Evolutionary conservation across 805 yeast genomes (phyloP), one percentile per base, ranked within the genome.

Genomic region (Tetrapisispora iriomotensis): DNA sequence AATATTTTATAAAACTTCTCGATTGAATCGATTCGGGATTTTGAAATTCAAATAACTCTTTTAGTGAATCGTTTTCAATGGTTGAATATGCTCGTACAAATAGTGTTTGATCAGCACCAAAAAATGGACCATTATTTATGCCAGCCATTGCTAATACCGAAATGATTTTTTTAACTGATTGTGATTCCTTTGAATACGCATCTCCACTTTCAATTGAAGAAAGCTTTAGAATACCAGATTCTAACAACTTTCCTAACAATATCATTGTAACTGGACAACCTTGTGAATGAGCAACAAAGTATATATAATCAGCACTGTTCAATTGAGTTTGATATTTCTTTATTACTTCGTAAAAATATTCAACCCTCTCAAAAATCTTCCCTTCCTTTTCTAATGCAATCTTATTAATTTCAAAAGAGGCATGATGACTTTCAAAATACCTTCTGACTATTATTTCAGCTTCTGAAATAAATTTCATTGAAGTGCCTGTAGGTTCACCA

Each of bases 401-500:
- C 52, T 87, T 86, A 53, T 86, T 94, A n/a, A 90, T 74, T 25
- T 72, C 70, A 10, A 77, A 57, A 1, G 64, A 57, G 34, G 63
- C 42, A 20, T 65, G 57, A 36, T 65, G 52, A 34, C 56, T 55
- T 24, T 65, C 47, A 37, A 79, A 82, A 79, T 87, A 90, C 22
- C 79, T 62, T 27, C 75, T 66, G 1, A 92, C 72, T 0, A 88
- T 79, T 41, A 68, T 68, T 46, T 87, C 97, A 0, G 96, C 96
- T 52, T 87, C 96, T 46, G 76, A 79, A 25, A 95, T 86, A 61
- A 90, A 92, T 55, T 82, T 81, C 34, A 81, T 70, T 0, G 97
- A 90, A 0, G 98, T 90, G 0, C 98, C 98, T 17, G 94, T 92
- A 4, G 98, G 98, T 45, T 88, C 87, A 2, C 98, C 98, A 37